Base-by-base conservation (phyloP, 305 asterid species). In the Fraxinus ornus region DNA sequence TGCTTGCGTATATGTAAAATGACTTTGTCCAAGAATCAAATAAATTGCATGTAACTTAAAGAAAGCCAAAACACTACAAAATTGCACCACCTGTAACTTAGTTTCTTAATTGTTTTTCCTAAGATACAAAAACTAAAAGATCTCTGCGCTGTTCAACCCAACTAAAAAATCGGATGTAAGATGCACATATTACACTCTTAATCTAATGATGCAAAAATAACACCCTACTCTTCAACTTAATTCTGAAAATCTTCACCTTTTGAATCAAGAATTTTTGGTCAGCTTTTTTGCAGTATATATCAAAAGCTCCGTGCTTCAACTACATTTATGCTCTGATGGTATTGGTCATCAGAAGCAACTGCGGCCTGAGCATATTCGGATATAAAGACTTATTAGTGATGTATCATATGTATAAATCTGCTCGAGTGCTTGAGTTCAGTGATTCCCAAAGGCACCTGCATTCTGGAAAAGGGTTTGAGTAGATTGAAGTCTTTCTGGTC, bases 391-490 rank as follows among this genome's bases (percentile, higher is more conserved):
- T 21, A 7, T 21, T 13, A 12, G 28, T 77, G 44, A 77, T 28
- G 41, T 47, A 82, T 75, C 86, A 79, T 52, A 81, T 88, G 83
- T 84, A 88, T 75, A 87, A 71, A 79, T 86, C 88, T 22, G 83
- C 84, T 70, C 66, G 80, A 44, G 87, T 47, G 75, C 36, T 88
- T 21, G 89, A 76, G 83, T 87, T 91, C 60, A 89, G 87, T 41
- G 94, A 87, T 81, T 89, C 92, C 94, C 91, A 89, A 6, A 93
- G 92, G 77, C 98, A 94, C 88, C 93, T 84, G 89, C 98, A 94
- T 83, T 92, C 98, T 9, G 97, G 98, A 83, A 93, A 84, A 66
- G 97, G 97, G 78, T 94, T 94, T 75, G 89, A 87, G 79, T 75
- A 94, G 84, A 94, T 80, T 2, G 98, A 93, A 55, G 91, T 92